These are phyloP conservation scores for Cyclotella kingstonii DNA, from an alignment of 108 stramenopile species.

Conservation along the genomic window DNA sequence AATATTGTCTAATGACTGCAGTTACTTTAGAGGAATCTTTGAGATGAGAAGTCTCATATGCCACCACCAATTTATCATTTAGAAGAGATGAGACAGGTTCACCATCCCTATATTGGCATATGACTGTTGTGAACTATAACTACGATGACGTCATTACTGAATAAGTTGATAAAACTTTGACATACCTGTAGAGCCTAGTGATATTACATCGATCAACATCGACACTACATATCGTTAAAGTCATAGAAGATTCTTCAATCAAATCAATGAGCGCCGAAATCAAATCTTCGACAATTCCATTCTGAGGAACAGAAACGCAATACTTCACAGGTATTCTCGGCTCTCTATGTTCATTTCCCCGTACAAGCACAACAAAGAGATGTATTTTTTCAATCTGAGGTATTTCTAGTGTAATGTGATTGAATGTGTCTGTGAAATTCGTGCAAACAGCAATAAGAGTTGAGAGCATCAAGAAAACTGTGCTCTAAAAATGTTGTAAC, in stretches of 20 bases:
- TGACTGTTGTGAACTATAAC: background rate
- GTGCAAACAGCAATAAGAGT: background rate
- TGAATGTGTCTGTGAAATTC: constrained; percentile 47
- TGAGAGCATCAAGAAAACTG: background rate
- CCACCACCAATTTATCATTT: constrained; percentile 10
- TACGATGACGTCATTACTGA: background rate
- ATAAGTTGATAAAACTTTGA: background rate
- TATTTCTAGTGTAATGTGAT: constrained; percentile 80
- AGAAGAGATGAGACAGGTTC: background rate
- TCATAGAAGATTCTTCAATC: constrained; percentile 22
- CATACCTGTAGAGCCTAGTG: constrained; percentile 35
- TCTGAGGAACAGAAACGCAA: constrained; percentile 17
- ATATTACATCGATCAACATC: constrained; percentile 47
- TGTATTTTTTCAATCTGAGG: constrained; percentile 41
- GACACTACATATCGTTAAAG: constrained; percentile 42
- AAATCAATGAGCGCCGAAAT: constrained; percentile 26
- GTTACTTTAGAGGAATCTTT: constrained; percentile 6
- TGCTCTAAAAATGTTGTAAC: background rate
- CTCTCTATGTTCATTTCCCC: constrained; percentile 8
- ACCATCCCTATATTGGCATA: constrained; percentile 9
- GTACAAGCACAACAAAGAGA: constrained; percentile 19
- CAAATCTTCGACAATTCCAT: constrained; percentile 24
- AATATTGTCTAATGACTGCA: constrained; percentile 10
- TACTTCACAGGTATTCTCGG: constrained; percentile 27
- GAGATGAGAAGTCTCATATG: constrained; percentile 9